These are phyloP conservation scores for Saccharum hybrid DNA, from an alignment of 202 grass and related monocot genomes.

Conservation along the genomic window DNA sequence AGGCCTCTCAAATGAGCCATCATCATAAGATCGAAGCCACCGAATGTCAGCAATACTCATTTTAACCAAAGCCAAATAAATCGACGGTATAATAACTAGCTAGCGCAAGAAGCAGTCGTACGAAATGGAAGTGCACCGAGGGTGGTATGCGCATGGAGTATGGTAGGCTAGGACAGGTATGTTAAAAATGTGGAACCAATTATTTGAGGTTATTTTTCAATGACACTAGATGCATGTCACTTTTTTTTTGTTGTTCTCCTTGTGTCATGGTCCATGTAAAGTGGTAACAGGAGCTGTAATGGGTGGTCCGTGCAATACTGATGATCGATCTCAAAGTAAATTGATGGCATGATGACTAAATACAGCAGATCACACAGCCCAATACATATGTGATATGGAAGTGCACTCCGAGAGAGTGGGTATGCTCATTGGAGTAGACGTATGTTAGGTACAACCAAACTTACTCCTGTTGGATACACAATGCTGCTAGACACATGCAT, in stretches of 20 bases:
- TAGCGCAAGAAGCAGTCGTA: background rate
- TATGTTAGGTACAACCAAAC: conserved; percentile 30
- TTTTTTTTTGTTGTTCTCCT: background rate
- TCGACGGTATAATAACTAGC: background rate
- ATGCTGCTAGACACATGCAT: background rate
- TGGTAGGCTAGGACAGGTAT: background rate
- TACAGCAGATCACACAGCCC: background rate
- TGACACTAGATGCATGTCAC: background rate
- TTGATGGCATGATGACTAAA: background rate
- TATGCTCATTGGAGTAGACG: background rate
- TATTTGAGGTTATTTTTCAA: background rate
- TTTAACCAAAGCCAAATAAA: background rate
- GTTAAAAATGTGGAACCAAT: conserved; percentile 12
- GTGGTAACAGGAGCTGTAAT: background rate
- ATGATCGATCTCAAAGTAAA: background rate
- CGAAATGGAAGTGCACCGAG: conserved; percentile 6
- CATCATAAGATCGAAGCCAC: background rate
- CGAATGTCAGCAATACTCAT: background rate
- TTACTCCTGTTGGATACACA: background rate
- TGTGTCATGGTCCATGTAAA: conserved; percentile 21
- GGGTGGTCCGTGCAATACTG: background rate
- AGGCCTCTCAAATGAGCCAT: background rate
- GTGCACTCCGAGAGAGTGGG: background rate
- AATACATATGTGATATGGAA: background rate
- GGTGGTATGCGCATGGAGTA: background rate